Conservation (phyloP, 371 early-diverging fungal species). For the Rhizomucor pusillus region DNA sequence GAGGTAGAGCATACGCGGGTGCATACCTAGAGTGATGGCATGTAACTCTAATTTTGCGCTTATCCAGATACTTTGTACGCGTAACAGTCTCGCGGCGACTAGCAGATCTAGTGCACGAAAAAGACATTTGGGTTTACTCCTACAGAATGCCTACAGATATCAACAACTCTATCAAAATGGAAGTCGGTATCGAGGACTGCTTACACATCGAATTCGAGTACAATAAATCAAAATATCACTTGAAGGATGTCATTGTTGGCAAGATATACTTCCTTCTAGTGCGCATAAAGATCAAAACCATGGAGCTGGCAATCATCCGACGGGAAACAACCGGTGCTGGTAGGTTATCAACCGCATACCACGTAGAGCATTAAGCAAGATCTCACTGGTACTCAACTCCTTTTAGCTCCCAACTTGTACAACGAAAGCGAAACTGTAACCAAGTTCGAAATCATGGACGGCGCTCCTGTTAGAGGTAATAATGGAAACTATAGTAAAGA, state of each 20-base stretch:
- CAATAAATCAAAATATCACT: conserved; percentile 90
- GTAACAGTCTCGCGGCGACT: conserved; percentile 81
- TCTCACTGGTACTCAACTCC: neutral
- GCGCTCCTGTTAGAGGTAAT: conserved; percentile 92
- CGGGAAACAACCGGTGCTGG: conserved; percentile 94
- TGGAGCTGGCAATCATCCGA: conserved; percentile 97
- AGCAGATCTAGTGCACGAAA: conserved; percentile 68
- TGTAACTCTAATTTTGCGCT: no score
- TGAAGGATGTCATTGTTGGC: conserved; percentile 98
- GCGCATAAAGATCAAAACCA: conserved; percentile 98
- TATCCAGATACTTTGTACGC: conserved; percentile 76
- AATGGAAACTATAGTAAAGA: neutral
- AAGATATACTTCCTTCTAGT: conserved; percentile 98
- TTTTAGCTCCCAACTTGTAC: conserved; percentile 88
- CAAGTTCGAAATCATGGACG: conserved; percentile 99
- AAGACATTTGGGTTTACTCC: conserved; percentile 89
- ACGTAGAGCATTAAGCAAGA: neutral
- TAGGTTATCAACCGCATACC: conserved; percentile 13
- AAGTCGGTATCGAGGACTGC: conserved; percentile 95
- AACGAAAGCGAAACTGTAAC: conserved; percentile 98
- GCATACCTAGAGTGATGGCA: no score
- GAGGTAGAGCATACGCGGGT: conserved; percentile 57
- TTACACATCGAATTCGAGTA: conserved; percentile 95
- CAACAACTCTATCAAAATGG: conserved; percentile 92
- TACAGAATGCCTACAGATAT: conserved; percentile 84